Percentiles rank a stretch among this genome's conserved stretches.
phyloP scores from a whole-genome alignment of 2,329 filamentous ascomycete species.

The Penicillium olsonii region DNA sequence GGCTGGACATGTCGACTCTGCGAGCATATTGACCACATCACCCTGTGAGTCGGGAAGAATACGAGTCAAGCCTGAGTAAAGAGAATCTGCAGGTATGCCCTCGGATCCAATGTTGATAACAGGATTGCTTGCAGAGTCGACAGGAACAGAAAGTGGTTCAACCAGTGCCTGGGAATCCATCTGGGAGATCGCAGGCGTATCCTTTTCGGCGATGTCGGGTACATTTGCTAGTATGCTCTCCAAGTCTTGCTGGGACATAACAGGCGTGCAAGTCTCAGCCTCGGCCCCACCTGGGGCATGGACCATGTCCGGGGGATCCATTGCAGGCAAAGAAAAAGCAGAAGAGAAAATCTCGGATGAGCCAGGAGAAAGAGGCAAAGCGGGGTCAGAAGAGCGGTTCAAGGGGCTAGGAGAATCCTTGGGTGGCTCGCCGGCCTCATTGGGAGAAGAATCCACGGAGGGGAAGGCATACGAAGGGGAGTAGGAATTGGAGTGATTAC shows the following conservation, averaged over 20 bases:
- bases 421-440: not conserved
- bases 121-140: not conserved
- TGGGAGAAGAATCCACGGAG: not conserved
- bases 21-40: not conserved
- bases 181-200: not conserved
- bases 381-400: not conserved
- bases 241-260: not conserved
- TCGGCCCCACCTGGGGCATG: no score
- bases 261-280: not conserved
- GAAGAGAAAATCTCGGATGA: not conserved
- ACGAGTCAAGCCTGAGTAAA: not conserved
- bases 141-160: not conserved
- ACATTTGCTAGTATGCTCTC: not conserved
- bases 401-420: not conserved
- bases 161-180: not conserved
- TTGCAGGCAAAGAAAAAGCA: constrained; percentile 4
- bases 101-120: not conserved
- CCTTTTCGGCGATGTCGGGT: not conserved
- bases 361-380: not conserved
- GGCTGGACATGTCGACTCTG: no score
- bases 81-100: not conserved
- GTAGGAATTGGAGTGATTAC: constrained; percentile 27
- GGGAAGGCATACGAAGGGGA: not conserved
- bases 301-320: not conserved
- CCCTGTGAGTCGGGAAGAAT: not conserved